phyloP scores from a whole-genome alignment of 2,329 filamentous ascomycete species.

The Orbilia quercus region DNA sequence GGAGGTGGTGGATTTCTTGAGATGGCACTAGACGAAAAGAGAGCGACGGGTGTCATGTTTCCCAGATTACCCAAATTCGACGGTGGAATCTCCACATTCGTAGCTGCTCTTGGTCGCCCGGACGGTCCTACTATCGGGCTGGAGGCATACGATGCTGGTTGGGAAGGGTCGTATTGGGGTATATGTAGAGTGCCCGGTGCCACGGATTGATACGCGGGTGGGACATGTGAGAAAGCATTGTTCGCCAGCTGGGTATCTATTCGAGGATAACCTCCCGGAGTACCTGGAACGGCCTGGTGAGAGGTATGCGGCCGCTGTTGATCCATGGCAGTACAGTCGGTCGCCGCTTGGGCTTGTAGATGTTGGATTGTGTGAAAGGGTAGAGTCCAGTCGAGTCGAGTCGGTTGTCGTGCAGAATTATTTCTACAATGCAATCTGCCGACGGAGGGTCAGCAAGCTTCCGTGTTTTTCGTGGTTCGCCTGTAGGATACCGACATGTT shows the following conservation, averaged over 20 bases:
- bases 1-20: constrained; percentile 44
- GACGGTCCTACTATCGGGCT: constrained; percentile 49
- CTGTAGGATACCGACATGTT: constrained; percentile 34
- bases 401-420: constrained; percentile 1
- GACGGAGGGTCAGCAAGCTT: constrained; percentile 44
- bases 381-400: not conserved
- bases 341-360: constrained; percentile 4
- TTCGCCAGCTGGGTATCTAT: constrained; percentile 52
- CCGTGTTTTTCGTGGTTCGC: constrained; percentile 21
- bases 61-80: constrained; percentile 52
- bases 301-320: constrained; percentile 54
- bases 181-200: constrained; percentile 42
- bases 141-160: constrained; percentile 54
- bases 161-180: constrained; percentile 54
- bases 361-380: not conserved
- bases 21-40: constrained; percentile 49
- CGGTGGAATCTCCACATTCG: constrained; percentile 52
- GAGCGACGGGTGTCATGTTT: constrained; percentile 54
- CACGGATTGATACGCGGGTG: constrained; percentile 36
- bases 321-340: constrained; percentile 26
- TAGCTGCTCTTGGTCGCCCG: constrained; percentile 50
- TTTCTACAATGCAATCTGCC: constrained; percentile 45
- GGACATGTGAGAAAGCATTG: constrained; percentile 44
- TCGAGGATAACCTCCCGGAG: constrained; percentile 51
- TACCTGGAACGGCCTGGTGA: constrained; percentile 48